Base-by-base conservation (phyloP, 805 yeast genomes). In the Yamadazyma akitaensis region DNA sequence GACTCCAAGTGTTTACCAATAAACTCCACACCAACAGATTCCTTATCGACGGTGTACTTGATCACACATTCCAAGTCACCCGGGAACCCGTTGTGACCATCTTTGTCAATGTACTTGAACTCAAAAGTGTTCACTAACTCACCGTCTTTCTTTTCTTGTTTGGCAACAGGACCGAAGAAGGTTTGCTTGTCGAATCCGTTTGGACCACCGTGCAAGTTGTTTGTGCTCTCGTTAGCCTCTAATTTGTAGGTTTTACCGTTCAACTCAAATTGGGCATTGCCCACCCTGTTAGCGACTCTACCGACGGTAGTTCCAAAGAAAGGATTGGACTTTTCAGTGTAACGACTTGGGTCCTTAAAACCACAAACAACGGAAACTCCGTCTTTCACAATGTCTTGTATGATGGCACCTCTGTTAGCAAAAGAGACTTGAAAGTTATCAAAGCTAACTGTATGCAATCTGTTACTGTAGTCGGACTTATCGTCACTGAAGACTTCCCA, bases 241-340 rank as follows among this genome's bases (percentile, higher is more conserved):
- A 82, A 61, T 18, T 65, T 56, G 55, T 70, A 75, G 11, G 60
- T 56, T 43, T 63, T 57, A 5, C 76, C 80, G 31, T 68, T 65
- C 18, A 81, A 49, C 12, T 51, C 43, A 51, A 79, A 69, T 42
- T 57, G 51, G 26, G 80, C 84, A 37, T 67, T 65, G 10, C 63
- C 55, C 42, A 83, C 75, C 48, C 88, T 71, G 60, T 83, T 84
- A 44, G 87, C 87, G 49, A 70, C 76, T 38, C 88, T 71, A 25
- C 89, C 89, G 34, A 82, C 74, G 16, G 85, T 77, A 25, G 86
- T 80, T 32, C 88, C 88, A 47, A 82, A 72, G 58, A 68, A 80
- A 16, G 81, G 80, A 55, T 77, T 74, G 28, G 67, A 58, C 16
- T 59, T 50, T 36, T 54, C 49, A 24, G 53, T 47, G 53, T 69